Evolutionary conservation across 2,329 filamentous ascomycete genomes (phyloP), one percentile per base, ranked within the genome.

Genomic region (Ophiostoma triangulosporum): DNA sequence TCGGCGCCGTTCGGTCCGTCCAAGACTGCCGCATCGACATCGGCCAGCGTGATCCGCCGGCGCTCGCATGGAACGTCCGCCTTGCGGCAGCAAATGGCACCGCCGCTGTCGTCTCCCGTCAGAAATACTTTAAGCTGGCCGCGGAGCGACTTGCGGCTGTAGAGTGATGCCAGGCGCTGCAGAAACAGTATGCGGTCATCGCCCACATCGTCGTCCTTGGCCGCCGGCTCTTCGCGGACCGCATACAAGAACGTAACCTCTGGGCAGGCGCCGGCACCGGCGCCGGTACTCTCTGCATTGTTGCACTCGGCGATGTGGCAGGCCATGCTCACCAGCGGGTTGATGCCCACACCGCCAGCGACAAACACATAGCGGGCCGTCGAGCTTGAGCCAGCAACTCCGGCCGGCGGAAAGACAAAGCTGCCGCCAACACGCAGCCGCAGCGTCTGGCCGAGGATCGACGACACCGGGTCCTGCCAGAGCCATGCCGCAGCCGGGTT

Each of bases 301-400:
- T 53, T 43, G 45, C 68, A 68, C 59, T 75, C 67, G 24, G 72
- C 72, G 6, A 89, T 69, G 56, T 77, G 74, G 15, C 77, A 73
- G 49, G 88, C 69, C 65, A 91, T 91, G 53, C 85, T 87, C 54
- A 88, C 77, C 5, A 91, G 69, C 0, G 87, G 87, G 61, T 94
- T 94, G 54, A 94, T 83, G 0, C 88, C 88, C 22, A 94, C 82
- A 1, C 88, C 88, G 1, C 87, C 88, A 0, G 87, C 88, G 14
- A 94, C 73, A 57, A 95, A 82, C 3, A 95, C 77, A 5, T 84
- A 73, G 52, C 77, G 80, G 1, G 48, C 36, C 2, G 48, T 24
- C 70, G 4, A 32, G 46, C 36, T 6, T 20, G 6, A 11, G 24
- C 3, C 6, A 48, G 59, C 4, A 64, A 61, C 3, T 65, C 66